Evolutionary conservation across 257 asterid genomes (phyloP).

Genomic region (Coffea eugenioides): DNA sequence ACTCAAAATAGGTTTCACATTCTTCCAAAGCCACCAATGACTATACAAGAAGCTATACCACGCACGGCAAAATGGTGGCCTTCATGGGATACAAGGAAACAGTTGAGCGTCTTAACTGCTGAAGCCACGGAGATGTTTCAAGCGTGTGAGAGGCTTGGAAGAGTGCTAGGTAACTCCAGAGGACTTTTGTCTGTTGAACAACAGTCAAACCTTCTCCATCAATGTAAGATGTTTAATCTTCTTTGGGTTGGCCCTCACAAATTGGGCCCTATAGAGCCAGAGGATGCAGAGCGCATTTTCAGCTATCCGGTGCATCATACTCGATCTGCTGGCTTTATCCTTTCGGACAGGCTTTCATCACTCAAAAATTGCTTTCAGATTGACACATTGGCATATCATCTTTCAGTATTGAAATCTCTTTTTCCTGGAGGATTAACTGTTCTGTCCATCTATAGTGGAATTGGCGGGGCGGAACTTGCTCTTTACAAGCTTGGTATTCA

Average conservation of each 20-base stretch:
- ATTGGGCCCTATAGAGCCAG: constrained; percentile 60
- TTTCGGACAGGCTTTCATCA: constrained; percentile 49
- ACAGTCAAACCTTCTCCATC: constrained; percentile 55
- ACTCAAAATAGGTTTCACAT: constrained; percentile 53
- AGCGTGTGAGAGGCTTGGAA: constrained; percentile 59
- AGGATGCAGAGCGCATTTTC: constrained; percentile 64
- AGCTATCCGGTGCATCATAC: constrained; percentile 75
- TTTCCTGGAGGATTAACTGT: constrained; percentile 61
- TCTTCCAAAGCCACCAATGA: constrained; percentile 67
- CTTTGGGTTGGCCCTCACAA: constrained; percentile 61
- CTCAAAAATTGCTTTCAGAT: constrained; percentile 68
- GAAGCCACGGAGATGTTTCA: constrained; percentile 42
- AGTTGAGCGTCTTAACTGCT: constrained; percentile 40
- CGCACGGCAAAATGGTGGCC: constrained; percentile 73
- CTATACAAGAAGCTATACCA: constrained; percentile 67
- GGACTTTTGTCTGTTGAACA: constrained; percentile 50
- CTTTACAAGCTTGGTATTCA: constrained; percentile 68
- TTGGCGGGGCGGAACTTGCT: constrained; percentile 83
- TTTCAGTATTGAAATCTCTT: constrained; percentile 53
- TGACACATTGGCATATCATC: constrained; percentile 71
- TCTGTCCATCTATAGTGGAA: constrained; percentile 64
- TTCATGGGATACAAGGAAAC: constrained; percentile 79
- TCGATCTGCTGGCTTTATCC: constrained; percentile 45
- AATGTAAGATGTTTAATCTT: constrained; percentile 53
- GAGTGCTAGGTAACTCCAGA: constrained; percentile 38